Percentiles rank a stretch among this genome's conserved stretches.
These are phyloP conservation scores for Physcia stellaris DNA, from an alignment of 495 filamentous ascomycete genomes.

Conservation along the genomic window DNA sequence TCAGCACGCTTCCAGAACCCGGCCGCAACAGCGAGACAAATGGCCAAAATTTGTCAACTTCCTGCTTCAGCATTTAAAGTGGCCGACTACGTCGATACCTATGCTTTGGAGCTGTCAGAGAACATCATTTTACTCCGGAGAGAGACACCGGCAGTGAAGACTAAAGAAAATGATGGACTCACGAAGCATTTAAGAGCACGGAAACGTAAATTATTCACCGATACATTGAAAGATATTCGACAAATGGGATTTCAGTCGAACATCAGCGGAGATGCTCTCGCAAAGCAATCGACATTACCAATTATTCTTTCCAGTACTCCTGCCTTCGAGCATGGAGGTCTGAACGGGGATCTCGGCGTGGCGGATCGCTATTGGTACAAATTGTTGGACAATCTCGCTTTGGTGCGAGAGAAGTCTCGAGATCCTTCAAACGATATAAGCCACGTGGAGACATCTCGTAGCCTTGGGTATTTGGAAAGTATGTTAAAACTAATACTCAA, in stretches of 20 bases:
- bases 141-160: constrained; percentile 62
- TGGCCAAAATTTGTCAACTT: constrained; percentile 42
- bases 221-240: constrained; percentile 65
- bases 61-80: constrained; percentile 40
- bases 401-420: constrained; percentile 45
- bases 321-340: constrained; percentile 14
- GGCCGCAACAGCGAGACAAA: constrained; percentile 45
- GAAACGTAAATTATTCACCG: constrained; percentile 84
- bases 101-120: constrained; percentile 50
- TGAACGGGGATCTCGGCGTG: constrained; percentile 7
- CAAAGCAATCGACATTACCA: constrained; percentile 55
- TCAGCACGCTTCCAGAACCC: constrained; percentile 61
- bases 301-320: constrained; percentile 46
- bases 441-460: constrained; percentile 58
- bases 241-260: constrained; percentile 83
- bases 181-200: constrained; percentile 78
- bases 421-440: constrained; percentile 78
- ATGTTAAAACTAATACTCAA: constrained; percentile 52
- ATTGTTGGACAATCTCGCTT: constrained; percentile 53
- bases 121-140: constrained; percentile 60
- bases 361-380: constrained; percentile 68
- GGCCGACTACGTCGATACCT: constrained; percentile 46
- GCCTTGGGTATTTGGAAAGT: constrained; percentile 71
- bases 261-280: constrained; percentile 51
- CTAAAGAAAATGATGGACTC: constrained; percentile 64